Percentiles rank a stretch among this genome's conserved stretches.
These are phyloP conservation scores for Colletotrichum filicis DNA, from an alignment of 2,329 filamentous ascomycete genomes.

Conservation along the genomic window DNA sequence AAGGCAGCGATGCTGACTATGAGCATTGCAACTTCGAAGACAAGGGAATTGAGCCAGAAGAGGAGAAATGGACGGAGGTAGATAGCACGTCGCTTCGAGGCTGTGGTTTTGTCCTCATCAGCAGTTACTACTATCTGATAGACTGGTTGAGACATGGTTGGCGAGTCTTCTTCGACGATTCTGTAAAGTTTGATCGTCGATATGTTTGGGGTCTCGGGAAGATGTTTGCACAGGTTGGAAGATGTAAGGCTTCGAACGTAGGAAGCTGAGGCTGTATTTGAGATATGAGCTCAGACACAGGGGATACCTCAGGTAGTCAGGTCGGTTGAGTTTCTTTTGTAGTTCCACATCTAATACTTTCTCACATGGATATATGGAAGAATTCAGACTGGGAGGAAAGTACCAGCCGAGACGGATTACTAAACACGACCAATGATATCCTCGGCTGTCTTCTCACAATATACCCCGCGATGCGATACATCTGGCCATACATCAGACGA, in stretches of 20 bases:
- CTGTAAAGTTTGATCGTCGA: background rate
- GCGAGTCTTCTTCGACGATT: background rate
- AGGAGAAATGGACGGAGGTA: constrained; percentile 1
- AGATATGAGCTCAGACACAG: too few relatives aligned
- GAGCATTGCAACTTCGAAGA: constrained; percentile 8
- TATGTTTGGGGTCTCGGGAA: background rate
- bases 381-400: too few relatives aligned
- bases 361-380: too few relatives aligned
- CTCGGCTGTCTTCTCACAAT: too few relatives aligned
- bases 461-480: too few relatives aligned
- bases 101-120: background rate
- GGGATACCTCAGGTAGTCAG: too few relatives aligned
- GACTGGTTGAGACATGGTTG: background rate
- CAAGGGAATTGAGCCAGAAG: background rate
- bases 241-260: background rate
- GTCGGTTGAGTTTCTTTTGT: too few relatives aligned
- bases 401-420: too few relatives aligned
- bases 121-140: background rate
- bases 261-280: too few relatives aligned
- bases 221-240: background rate
- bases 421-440: too few relatives aligned
- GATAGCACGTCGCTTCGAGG: background rate
- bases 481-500: too few relatives aligned
- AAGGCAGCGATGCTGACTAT: background rate
- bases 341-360: too few relatives aligned